Evolutionary conservation across 192 early-diverging fungal species (phyloP).

Genomic region (Obelidium mucronatum): DNA sequence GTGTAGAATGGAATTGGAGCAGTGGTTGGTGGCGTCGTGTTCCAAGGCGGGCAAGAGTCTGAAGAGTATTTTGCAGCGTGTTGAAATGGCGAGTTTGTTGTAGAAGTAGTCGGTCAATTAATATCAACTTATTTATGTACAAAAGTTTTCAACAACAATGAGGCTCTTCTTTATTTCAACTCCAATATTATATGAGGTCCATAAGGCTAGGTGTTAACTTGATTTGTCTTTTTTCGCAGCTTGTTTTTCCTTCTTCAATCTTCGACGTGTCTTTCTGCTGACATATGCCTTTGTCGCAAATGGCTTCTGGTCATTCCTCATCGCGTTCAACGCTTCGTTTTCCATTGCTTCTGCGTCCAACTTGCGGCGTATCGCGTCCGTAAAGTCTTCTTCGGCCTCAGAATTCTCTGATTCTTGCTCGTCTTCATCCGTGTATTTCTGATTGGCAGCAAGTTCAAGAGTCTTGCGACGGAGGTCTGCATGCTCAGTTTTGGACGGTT

Average conservation of each 20-base stretch:
- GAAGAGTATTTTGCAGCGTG: conserved; percentile 46
- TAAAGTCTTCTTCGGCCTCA: neutral
- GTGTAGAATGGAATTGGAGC: conserved; percentile 40
- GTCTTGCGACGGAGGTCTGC: neutral
- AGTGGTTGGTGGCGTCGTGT: conserved; percentile 38
- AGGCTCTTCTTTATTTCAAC: neutral
- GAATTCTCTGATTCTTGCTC: neutral
- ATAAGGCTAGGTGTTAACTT: no score
- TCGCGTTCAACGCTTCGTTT: neutral
- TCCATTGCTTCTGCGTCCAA: neutral
- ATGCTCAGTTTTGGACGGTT: neutral
- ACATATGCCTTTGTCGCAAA: neutral
- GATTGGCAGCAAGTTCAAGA: neutral
- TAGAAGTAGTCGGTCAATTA: neutral
- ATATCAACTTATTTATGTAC: neutral
- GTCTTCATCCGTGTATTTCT: neutral
- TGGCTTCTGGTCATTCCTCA: neutral
- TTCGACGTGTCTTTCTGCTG: neutral
- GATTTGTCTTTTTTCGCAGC: no score
- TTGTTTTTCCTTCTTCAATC: neutral
- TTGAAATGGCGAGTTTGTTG: conserved; percentile 33
- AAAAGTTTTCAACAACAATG: neutral
- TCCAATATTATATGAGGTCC: no score
- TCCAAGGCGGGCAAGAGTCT: conserved; percentile 45
- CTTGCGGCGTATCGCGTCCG: neutral